Percentiles rank a stretch among this genome's conserved stretches.
phyloP scores from a whole-genome alignment of 768 basidiomycete species.

The Daedaleopsis nitida region DNA sequence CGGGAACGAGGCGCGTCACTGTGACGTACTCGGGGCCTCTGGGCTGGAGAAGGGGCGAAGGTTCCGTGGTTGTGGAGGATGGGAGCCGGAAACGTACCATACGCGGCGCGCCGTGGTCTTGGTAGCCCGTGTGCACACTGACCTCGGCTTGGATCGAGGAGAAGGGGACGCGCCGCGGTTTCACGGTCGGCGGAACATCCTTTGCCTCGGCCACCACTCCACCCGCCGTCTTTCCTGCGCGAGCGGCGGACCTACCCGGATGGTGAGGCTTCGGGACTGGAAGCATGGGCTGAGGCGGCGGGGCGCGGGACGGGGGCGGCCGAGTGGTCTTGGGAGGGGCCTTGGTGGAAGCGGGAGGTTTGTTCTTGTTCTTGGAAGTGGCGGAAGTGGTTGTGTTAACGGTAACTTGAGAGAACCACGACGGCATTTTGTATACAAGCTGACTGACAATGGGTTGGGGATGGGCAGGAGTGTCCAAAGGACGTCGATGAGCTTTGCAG shows the following conservation, averaged over 20 bases:
- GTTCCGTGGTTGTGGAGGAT: not conserved
- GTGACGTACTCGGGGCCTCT: not conserved
- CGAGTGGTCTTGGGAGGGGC: not conserved
- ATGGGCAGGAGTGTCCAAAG: not conserved
- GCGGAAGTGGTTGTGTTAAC: not conserved
- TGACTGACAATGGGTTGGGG: not conserved
- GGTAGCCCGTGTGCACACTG: not conserved
- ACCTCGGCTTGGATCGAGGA: constrained; percentile 9
- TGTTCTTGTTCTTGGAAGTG: not conserved
- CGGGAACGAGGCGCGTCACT: not conserved
- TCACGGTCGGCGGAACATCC: not conserved
- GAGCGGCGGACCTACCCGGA: not conserved
- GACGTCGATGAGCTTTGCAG: not conserved
- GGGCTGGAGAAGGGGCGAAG: not conserved
- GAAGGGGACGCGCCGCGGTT: not conserved
- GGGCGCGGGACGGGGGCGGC: not conserved
- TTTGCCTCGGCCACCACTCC: not conserved
- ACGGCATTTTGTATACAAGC: not conserved
- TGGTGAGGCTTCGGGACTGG: not conserved
- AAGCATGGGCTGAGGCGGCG: not conserved
- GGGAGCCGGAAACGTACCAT: constrained; percentile 2
- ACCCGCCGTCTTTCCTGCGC: not conserved
- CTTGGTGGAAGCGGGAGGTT: not conserved
- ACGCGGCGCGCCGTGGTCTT: not conserved
- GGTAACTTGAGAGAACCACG: not conserved